phyloP scores from a whole-genome alignment of 2,329 filamentous ascomycete species.

The Trichophyton schoenleinii region DNA sequence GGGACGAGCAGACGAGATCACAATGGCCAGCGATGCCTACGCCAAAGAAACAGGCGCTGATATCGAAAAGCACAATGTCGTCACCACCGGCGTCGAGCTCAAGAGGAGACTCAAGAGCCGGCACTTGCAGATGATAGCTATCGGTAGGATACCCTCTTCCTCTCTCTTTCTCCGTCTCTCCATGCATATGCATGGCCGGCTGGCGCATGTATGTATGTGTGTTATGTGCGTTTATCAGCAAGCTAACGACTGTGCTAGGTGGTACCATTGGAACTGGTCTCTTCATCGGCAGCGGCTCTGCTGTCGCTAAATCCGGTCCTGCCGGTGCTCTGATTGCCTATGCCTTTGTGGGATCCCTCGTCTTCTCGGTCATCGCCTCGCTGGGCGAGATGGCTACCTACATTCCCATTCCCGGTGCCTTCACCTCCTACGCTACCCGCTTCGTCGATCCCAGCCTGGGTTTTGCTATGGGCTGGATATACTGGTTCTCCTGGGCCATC shows the following conservation, averaged over 20 bases:
- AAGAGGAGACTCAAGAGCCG: constrained; percentile 69
- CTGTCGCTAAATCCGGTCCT: constrained; percentile 52
- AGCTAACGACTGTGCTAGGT: constrained; percentile 20
- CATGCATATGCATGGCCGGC: neutral
- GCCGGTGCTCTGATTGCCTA: constrained; percentile 56
- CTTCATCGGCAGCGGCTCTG: constrained; percentile 55
- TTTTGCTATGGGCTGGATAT: constrained; percentile 71
- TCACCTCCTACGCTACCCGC: constrained; percentile 62
- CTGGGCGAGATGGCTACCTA: constrained; percentile 61
- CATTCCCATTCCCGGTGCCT: constrained; percentile 63
- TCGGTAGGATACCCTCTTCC: constrained; percentile 36
- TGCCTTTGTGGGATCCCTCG: constrained; percentile 55
- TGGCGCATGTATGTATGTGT: too few relatives aligned
- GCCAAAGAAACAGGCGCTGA: constrained; percentile 11
- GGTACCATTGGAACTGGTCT: constrained; percentile 62
- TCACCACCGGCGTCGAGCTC: constrained; percentile 50
- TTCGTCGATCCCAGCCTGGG: constrained; percentile 62
- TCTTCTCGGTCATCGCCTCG: constrained; percentile 62
- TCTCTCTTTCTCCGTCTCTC: neutral
- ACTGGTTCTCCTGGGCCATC: constrained; percentile 67
- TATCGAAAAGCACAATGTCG: constrained; percentile 30
- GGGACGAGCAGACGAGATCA: constrained; percentile 1
- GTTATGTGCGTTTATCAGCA: too few relatives aligned
- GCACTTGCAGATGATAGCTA: constrained; percentile 97
- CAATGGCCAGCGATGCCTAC: neutral